These are phyloP conservation scores for Aspergillus japonicus DNA, from an alignment of 2,329 filamentous ascomycete genomes.

Conservation along the genomic window DNA sequence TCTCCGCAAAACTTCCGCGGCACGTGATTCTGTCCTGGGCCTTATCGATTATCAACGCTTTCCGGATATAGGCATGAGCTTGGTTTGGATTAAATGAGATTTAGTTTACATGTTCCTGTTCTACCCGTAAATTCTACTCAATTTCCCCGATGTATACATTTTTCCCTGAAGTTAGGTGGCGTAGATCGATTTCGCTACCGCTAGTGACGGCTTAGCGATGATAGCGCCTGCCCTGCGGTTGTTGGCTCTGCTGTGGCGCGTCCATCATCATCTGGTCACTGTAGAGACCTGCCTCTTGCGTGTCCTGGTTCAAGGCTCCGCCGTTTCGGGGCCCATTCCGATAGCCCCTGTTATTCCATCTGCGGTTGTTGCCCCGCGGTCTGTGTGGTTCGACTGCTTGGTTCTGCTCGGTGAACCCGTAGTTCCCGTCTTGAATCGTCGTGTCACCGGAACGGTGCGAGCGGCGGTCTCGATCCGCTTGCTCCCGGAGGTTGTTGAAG, in stretches of 20 bases:
- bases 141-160: neutral
- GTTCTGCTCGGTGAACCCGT: constrained; percentile 35
- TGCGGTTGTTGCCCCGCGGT: constrained; percentile 11
- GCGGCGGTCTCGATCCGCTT: constrained; percentile 41
- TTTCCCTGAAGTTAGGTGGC: neutral
- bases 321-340: constrained; percentile 12
- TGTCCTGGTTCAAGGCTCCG: constrained; percentile 12
- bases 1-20: constrained; percentile 28
- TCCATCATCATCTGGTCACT: constrained; percentile 45
- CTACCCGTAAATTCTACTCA: neutral
- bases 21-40: constrained; percentile 25
- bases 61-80: neutral
- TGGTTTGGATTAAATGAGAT: neutral
- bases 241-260: constrained; percentile 27
- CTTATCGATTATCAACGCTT: constrained; percentile 9
- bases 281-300: constrained; percentile 31
- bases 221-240: constrained; percentile 20
- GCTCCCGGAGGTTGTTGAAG: constrained; percentile 40
- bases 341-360: constrained; percentile 16
- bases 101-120: neutral
- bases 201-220: constrained; percentile 4
- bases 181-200: neutral
- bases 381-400: constrained; percentile 9
- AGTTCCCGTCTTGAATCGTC: constrained; percentile 39
- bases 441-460: constrained; percentile 36